Percentiles rank a stretch among this genome's conserved stretches.
phyloP scores from a whole-genome alignment of 2,329 filamentous ascomycete genomes.

The Penicillium decumbens region DNA sequence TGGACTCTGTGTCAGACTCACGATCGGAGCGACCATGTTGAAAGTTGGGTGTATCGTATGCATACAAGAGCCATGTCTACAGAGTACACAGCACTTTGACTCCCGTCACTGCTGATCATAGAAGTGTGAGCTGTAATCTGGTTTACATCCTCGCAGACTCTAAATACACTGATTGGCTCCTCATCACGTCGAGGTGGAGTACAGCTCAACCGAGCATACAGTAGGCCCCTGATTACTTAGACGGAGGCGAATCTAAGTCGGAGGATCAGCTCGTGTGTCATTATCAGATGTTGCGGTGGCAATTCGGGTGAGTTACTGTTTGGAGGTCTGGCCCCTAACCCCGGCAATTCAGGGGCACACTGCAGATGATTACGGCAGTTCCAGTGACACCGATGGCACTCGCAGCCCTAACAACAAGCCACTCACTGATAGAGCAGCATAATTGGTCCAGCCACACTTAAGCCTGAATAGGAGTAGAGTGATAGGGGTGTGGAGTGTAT shows the following conservation, averaged over 20 bases:
- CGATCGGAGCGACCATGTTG: conserved; percentile 2
- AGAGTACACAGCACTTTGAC: too few relatives aligned
- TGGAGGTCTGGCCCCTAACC: neutral
- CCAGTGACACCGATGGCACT: conserved; percentile 3
- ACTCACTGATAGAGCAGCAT: neutral
- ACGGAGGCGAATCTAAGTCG: neutral
- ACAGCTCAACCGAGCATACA: conserved; percentile 1
- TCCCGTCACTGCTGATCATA: neutral
- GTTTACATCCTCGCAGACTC: neutral
- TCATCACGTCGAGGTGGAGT: neutral
- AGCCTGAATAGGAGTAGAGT: conserved; percentile 7
- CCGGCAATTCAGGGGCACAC: neutral
- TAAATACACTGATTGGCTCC: conserved; percentile 2
- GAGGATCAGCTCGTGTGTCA: neutral
- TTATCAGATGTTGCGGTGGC: conserved; percentile 11
- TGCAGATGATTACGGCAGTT: neutral
- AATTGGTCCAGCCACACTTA: conserved; percentile 16
- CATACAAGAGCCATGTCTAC: neutral
- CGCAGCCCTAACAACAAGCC: neutral
- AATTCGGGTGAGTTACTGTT: neutral
- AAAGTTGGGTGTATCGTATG: neutral
- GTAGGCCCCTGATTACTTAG: conserved; percentile 1
- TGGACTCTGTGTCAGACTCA: neutral
- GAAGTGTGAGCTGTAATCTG: neutral
- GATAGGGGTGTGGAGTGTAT: conserved; percentile 4